Evolutionary conservation across 257 asterid genomes (phyloP).

Genomic region (Mentha longifolia): DNA sequence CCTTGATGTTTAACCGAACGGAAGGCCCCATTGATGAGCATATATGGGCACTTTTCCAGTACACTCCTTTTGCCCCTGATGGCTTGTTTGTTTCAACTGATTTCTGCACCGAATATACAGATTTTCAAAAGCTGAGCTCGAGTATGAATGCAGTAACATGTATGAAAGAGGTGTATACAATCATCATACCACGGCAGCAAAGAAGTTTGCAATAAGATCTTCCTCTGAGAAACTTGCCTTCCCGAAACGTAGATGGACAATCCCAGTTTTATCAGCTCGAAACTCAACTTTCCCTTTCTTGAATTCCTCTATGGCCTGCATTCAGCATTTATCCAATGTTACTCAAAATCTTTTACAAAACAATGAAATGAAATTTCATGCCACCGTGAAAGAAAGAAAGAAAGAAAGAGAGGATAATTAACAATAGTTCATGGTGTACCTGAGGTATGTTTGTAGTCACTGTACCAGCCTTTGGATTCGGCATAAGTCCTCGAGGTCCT

Average conservation of each 20-base stretch:
- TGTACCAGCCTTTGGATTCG: constrained; percentile 97
- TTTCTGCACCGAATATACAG: constrained; percentile 51
- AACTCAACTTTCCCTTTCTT: constrained; percentile 93
- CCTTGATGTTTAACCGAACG: constrained; percentile 73
- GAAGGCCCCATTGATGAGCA: constrained; percentile 99
- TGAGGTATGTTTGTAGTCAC: constrained; percentile 94
- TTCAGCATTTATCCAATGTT: background rate
- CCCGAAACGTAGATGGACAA: constrained; percentile 91
- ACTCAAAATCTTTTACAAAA: background rate
- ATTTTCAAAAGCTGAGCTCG: constrained; percentile 7
- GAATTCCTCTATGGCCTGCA: constrained; percentile 88
- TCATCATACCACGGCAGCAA: constrained; percentile 77
- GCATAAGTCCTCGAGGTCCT: constrained; percentile 98
- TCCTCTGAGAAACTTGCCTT: constrained; percentile 85
- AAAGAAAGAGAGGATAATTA: background rate
- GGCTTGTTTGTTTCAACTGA: constrained; percentile 94
- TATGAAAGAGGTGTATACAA: background rate
- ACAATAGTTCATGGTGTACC: constrained; percentile 47
- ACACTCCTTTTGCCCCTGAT: constrained; percentile 87
- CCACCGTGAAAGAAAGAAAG: background rate
- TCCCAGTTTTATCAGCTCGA: constrained; percentile 97
- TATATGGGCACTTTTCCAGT: constrained; percentile 95
- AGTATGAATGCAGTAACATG: background rate
- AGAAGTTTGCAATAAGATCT: constrained; percentile 76
- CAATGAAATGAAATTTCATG: background rate